Evolutionary conservation across 2,329 filamentous ascomycete genomes (phyloP).

Genomic region (Ascochyta viciae-villosae): DNA sequence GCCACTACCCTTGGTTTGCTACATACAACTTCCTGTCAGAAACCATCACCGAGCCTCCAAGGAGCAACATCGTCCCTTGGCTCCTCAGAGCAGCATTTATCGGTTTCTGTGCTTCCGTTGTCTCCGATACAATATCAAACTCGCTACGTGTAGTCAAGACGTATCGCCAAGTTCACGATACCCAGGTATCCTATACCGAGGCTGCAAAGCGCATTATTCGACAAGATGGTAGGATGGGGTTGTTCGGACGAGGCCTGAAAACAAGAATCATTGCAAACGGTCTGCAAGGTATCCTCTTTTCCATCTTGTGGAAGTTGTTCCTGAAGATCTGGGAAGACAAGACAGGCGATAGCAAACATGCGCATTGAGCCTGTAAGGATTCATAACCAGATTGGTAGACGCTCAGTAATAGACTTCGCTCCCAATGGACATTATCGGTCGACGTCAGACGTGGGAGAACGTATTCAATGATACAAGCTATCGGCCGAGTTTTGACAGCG

Average conservation of each 20-base stretch:
- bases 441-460: background rate
- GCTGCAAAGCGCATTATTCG: slow-evolving; percentile 34
- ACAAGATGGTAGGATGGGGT: slow-evolving; percentile 31
- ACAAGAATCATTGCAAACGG: slow-evolving; percentile 42
- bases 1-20: slow-evolving; percentile 42
- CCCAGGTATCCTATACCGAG: slow-evolving; percentile 34
- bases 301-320: slow-evolving; percentile 40
- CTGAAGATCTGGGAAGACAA: slow-evolving; percentile 36
- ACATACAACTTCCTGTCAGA: slow-evolving; percentile 38
- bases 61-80: slow-evolving; percentile 32
- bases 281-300: slow-evolving; percentile 40
- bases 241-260: slow-evolving; percentile 39
- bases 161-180: slow-evolving; percentile 41
- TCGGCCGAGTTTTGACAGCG: too few relatives aligned
- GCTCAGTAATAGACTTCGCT: background rate
- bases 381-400: background rate
- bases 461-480: background rate
- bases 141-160: slow-evolving; percentile 40
- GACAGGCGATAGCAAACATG: slow-evolving; percentile 11
- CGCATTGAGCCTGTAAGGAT: background rate
- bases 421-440: background rate
- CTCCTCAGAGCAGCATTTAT: slow-evolving; percentile 37
- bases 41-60: slow-evolving; percentile 28
- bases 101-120: slow-evolving; percentile 40
- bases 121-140: slow-evolving; percentile 39